Evolutionary conservation across 441 rosid genomes (phyloP), one percentile per base, ranked within the genome.

Genomic region (Populus trichocarpa): DNA sequence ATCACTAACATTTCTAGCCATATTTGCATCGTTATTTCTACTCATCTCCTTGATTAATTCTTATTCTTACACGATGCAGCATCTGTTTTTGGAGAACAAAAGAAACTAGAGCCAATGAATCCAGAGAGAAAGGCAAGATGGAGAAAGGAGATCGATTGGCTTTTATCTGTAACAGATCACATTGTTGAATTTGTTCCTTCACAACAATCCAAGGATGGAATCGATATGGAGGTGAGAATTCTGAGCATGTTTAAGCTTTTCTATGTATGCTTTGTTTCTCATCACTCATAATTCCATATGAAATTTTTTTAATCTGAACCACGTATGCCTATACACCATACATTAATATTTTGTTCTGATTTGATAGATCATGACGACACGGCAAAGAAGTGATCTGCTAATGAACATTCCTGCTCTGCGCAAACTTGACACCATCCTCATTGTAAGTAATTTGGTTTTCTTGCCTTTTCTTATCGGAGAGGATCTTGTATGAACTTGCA

Each of bases 141-240:
- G 99, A 95, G 86, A 79, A 92, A 83, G 84, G 99, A 95, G 83
- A 88, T 91, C 0, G 91, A 91, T 77, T 94, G 95, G 98, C 90
- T 97, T 77, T 86, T 97, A 69, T 89, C 94, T 20, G 99, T 92
- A 18, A 87, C 97, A 14, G 98, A 97, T 85, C 85, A 90, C 71
- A 86, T 97, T 75, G 99, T 97, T 40, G 98, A 97, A 83, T 82
- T 97, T 66, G 95, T 90, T 79, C 90, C 99, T 74, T 84, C 92
- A 20, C 92, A 89, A 59, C 98, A 97, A 72, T 89, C 85, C 75
- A 90, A 86, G 33, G 83, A 97, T 77, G 99, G 99, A 72, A 78
- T 86, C 68, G 89, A 79, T 71, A 91, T 95, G 89, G 99, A 97
- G 98, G 99, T 94, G 83, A 71, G 50, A 6, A 33, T 38, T 32